Evolutionary conservation across 805 yeast species (phyloP).

Genomic region (Wickerhamiella sorbophila): DNA sequence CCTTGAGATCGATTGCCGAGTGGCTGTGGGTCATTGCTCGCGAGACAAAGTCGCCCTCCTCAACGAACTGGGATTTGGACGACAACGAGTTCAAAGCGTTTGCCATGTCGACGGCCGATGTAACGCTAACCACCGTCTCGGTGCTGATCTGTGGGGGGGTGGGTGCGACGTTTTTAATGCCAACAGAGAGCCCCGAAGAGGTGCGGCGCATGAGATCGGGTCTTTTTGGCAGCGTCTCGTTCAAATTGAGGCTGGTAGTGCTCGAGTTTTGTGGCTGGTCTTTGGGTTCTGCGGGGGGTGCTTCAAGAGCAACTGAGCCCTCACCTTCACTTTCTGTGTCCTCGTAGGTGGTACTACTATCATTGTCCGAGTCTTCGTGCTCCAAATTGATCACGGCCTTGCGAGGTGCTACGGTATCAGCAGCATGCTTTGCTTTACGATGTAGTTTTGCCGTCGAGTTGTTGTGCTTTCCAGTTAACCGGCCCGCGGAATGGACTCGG

Average conservation of each 20-base stretch:
- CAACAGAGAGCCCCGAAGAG: conserved; percentile 10
- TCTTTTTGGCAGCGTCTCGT: not conserved
- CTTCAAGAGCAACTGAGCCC: conserved; percentile 1
- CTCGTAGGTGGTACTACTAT: not conserved
- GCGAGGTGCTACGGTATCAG: not conserved
- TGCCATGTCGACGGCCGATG: conserved; percentile 18
- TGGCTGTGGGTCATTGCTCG: conserved; percentile 12
- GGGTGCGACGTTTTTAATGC: conserved; percentile 17
- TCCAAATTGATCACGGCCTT: conserved; percentile 14
- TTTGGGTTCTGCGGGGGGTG: not conserved
- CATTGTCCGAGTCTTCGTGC: conserved; percentile 7
- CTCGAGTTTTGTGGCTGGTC: not conserved
- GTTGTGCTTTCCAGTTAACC: not conserved
- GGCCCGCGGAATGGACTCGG: not conserved
- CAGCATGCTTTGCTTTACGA: not conserved
- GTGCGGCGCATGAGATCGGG: not conserved
- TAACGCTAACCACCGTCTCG: conserved; percentile 18
- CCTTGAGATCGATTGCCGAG: conserved; percentile 5
- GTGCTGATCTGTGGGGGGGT: conserved; percentile 18
- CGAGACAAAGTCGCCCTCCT: conserved; percentile 15
- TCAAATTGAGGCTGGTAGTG: not conserved
- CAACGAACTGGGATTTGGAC: conserved; percentile 14
- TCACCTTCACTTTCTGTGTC: conserved; percentile 11
- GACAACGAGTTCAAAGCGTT: conserved; percentile 14
- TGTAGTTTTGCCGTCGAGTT: not conserved